Conservation (phyloP, 495 filamentous ascomycete species). For the Glarea lozoyensis region DNA sequence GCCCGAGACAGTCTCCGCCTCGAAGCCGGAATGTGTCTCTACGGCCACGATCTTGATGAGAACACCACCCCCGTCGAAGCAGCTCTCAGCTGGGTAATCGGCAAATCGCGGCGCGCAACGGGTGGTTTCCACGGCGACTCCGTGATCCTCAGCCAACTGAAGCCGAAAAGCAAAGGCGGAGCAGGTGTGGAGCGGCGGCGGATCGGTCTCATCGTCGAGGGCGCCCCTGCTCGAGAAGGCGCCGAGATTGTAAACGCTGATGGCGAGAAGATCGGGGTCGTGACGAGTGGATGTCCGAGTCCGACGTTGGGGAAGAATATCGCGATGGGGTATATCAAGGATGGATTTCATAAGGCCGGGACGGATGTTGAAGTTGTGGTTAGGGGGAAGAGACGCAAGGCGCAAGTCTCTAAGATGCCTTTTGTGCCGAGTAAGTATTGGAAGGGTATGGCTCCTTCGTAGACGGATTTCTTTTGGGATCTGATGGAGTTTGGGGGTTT, state of each 20-base stretch:
- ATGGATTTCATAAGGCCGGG: conserved; percentile 75
- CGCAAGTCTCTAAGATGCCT: conserved; percentile 83
- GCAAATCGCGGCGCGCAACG: conserved; percentile 60
- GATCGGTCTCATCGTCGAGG: conserved; percentile 75
- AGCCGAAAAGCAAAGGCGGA: conserved; percentile 56
- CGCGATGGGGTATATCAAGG: conserved; percentile 89
- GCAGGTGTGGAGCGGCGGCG: conserved; percentile 60
- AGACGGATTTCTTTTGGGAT: neutral
- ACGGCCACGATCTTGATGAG: conserved; percentile 94
- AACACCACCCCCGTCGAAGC: conserved; percentile 81
- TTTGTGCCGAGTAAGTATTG: conserved; percentile 81
- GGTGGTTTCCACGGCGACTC: conserved; percentile 68
- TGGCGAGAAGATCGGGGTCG: conserved; percentile 47
- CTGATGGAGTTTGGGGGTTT: neutral
- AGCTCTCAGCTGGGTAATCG: conserved; percentile 76
- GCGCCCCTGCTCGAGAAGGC: conserved; percentile 84
- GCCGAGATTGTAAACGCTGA: conserved; percentile 61
- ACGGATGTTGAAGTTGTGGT: conserved; percentile 77
- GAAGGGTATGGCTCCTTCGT: conserved; percentile 19
- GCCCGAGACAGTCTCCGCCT: conserved; percentile 87
- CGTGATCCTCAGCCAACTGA: conserved; percentile 62
- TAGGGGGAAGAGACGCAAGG: conserved; percentile 71
- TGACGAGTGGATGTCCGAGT: conserved; percentile 86
- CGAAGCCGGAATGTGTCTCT: conserved; percentile 96
- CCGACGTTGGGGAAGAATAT: conserved; percentile 82